A percentile compares a stretch with the other conserved stretches of the same genome.
phyloP scores from a whole-genome alignment of 371 early-diverging fungal species.

The Rhizopus delemar region DNA sequence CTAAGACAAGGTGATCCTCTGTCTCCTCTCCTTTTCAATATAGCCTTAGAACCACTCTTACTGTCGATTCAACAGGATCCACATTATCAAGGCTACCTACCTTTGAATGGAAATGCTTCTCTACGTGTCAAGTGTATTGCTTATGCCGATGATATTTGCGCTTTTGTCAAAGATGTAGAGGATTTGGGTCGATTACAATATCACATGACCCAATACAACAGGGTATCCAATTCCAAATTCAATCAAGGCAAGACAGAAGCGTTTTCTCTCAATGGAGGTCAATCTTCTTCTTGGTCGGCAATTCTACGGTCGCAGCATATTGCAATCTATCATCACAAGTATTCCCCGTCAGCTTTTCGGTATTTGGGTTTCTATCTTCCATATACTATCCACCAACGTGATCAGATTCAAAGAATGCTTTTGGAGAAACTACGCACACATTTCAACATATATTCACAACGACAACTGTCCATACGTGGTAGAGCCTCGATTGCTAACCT shows the following conservation, averaged over 20 bases:
- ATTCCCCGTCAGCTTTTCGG: not conserved
- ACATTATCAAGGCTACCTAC: not conserved
- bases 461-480: not conserved
- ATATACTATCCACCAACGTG: not conserved
- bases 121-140: not conserved
- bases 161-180: not conserved
- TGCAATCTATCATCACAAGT: not conserved
- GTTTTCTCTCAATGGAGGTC: not conserved
- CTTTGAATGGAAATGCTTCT: too few species aligned
- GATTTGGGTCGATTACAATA: not conserved
- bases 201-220: not conserved
- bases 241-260: slow-evolving; percentile 4
- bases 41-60: slow-evolving; percentile 18
- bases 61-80: not conserved
- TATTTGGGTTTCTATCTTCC: slow-evolving; percentile 6
- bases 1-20: slow-evolving; percentile 17
- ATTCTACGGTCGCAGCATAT: not conserved
- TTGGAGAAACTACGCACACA: not conserved
- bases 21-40: slow-evolving; percentile 20
- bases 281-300: not conserved
- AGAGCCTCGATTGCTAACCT: not conserved
- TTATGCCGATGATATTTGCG: slow-evolving; percentile 6
- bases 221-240: slow-evolving; percentile 3
- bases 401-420: not conserved
- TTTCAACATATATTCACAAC: not conserved